A percentile compares a stretch with the other conserved stretches of the same genome.
Evolutionary conservation across 1,284 basidiomycete species (phyloP).

Genomic region (Rhodotorula sp.): DNA sequence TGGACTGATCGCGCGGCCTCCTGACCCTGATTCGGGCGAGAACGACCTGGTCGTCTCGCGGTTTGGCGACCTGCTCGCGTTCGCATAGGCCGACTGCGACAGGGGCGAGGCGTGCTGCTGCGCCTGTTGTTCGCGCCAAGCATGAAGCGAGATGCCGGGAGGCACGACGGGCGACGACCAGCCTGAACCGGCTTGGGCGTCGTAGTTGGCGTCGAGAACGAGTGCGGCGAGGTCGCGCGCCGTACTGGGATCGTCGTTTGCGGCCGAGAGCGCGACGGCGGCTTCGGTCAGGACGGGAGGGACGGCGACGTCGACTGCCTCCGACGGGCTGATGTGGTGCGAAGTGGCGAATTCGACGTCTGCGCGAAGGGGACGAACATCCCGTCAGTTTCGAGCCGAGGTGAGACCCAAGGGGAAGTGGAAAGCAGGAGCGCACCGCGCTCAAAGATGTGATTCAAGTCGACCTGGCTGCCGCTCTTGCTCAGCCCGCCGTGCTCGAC

Average conservation of each 20-base stretch:
- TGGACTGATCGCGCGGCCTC: constrained; percentile 14
- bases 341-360: constrained; percentile 40
- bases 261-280: constrained; percentile 25
- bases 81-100: constrained; percentile 10
- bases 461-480: constrained; percentile 22
- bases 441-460: constrained; percentile 41
- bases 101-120: constrained; percentile 1
- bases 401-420: not conserved
- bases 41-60: constrained; percentile 21
- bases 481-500: not conserved
- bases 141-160: constrained; percentile 10
- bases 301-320: constrained; percentile 43
- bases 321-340: constrained; percentile 38
- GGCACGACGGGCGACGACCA: constrained; percentile 30
- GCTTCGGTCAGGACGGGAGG: constrained; percentile 40
- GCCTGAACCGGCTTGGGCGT: constrained; percentile 24
- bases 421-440: constrained; percentile 32
- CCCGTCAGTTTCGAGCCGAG: not conserved
- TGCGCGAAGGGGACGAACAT: not conserved
- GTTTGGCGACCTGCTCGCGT: constrained; percentile 26
- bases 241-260: constrained; percentile 23
- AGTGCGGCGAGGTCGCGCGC: constrained; percentile 27
- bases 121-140: not conserved
- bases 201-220: constrained; percentile 25
- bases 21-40: constrained; percentile 33